A percentile compares a stretch with the other conserved stretches of the same genome.
phyloP scores from a whole-genome alignment of 2,329 filamentous ascomycete species.

The Sclerotiophoma versabilis region DNA sequence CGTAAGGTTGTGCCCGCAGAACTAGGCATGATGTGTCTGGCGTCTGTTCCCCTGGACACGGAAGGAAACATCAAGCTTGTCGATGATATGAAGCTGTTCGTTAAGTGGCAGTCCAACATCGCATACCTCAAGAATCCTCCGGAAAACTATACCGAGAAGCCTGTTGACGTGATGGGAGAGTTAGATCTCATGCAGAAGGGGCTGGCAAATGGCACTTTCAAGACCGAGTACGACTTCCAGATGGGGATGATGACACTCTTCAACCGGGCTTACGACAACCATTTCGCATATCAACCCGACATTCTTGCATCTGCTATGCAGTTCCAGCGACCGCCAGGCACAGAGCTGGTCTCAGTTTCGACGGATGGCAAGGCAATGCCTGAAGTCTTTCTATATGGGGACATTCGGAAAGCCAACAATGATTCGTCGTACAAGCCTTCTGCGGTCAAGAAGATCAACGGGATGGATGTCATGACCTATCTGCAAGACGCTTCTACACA shows the following conservation, averaged over 20 bases:
- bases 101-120: conserved; percentile 51
- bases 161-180: conserved; percentile 49
- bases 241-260: conserved; percentile 45
- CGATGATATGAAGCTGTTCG: conserved; percentile 44
- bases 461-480: conserved; percentile 41
- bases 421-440: conserved; percentile 44
- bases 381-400: conserved; percentile 46
- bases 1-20: conserved; percentile 45
- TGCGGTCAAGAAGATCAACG: conserved; percentile 49
- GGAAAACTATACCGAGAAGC: conserved; percentile 45
- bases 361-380: conserved; percentile 46
- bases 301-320: conserved; percentile 48
- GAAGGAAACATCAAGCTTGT: conserved; percentile 43
- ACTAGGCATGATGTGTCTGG: conserved; percentile 43
- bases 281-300: conserved; percentile 49
- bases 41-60: conserved; percentile 48
- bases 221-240: conserved; percentile 53
- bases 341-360: conserved; percentile 46
- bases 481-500: conserved; percentile 43
- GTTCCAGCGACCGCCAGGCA: conserved; percentile 43
- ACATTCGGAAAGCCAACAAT: conserved; percentile 36
- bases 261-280: conserved; percentile 51
- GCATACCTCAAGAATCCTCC: conserved; percentile 51
- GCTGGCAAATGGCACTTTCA: conserved; percentile 40
- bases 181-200: conserved; percentile 45